These are phyloP conservation scores for Exutisphaerella laricina DNA, from an alignment of 2,329 filamentous ascomycete species.

Conservation along the genomic window DNA sequence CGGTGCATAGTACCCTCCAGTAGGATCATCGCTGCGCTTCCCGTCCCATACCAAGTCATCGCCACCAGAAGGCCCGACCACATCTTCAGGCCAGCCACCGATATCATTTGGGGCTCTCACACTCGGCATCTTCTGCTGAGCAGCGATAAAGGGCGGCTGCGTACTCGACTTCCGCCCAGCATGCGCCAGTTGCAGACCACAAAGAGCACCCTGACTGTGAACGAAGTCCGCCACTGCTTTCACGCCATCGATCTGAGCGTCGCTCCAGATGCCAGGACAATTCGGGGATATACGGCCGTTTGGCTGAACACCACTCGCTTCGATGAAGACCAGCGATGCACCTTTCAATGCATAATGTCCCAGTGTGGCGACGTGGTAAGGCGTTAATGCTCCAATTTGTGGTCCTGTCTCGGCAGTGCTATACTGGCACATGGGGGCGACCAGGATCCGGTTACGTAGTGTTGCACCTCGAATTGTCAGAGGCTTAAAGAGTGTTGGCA, in stretches of 20 bases:
- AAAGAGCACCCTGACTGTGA: constrained; percentile 68
- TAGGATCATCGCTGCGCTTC: constrained; percentile 3
- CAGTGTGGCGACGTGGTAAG: constrained; percentile 74
- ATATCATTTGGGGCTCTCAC: constrained; percentile 47
- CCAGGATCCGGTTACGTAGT: constrained; percentile 59
- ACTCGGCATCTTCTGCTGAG: constrained; percentile 35
- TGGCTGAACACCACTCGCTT: constrained; percentile 70
- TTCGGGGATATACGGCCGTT: constrained; percentile 79
- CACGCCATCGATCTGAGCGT: constrained; percentile 70
- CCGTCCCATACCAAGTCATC: constrained; percentile 39
- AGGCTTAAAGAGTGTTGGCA: constrained; percentile 56
- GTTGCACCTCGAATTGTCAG: constrained; percentile 52
- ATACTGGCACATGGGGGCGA: constrained; percentile 63
- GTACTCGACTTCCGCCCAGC: constrained; percentile 61
- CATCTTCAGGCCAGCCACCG: constrained; percentile 51
- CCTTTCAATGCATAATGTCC: constrained; percentile 73
- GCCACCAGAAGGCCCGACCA: constrained; percentile 50
- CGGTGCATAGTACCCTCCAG: constrained; percentile 36
- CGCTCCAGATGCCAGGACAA: constrained; percentile 74
- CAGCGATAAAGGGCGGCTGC: constrained; percentile 55
- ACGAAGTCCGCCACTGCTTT: constrained; percentile 68
- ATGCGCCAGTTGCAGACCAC: constrained; percentile 74
- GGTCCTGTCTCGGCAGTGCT: constrained; percentile 50
- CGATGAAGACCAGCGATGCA: constrained; percentile 66
- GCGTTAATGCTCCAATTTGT: constrained; percentile 62